Conservation (phyloP, 306 rosid genomes). For the Amphicarpaea edgeworthii region DNA sequence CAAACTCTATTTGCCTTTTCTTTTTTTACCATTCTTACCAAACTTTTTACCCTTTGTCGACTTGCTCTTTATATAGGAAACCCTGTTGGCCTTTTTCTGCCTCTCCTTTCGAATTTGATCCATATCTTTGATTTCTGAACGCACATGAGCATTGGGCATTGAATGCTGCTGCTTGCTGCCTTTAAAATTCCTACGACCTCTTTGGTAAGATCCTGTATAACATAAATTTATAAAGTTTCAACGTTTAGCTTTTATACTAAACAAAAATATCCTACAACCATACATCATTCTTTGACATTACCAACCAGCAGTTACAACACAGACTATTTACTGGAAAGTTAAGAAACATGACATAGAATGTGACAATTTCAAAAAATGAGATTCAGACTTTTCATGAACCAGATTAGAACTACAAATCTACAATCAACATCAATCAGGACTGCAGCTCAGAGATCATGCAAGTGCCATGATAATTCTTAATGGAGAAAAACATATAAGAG, state of each 20-base stretch:
- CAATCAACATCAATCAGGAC: too few species aligned
- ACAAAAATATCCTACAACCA: too few species aligned
- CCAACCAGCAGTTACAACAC: too few species aligned
- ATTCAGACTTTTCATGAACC: too few species aligned
- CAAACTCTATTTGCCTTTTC: constrained; percentile 50
- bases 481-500: too few species aligned
- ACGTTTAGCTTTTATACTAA: background rate
- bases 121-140: constrained; percentile 80
- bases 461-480: too few species aligned
- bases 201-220: constrained; percentile 59
- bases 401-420: too few species aligned
- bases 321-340: too few species aligned
- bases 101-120: constrained; percentile 90
- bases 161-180: constrained; percentile 62
- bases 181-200: constrained; percentile 51
- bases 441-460: too few species aligned
- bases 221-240: constrained; percentile 11
- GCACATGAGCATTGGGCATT: constrained; percentile 76
- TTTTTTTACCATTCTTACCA: constrained; percentile 66
- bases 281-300: too few species aligned
- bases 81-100: constrained; percentile 68
- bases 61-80: constrained; percentile 65
- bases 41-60: constrained; percentile 61
- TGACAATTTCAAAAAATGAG: too few species aligned
- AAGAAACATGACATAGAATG: too few species aligned